Evolutionary conservation across 78 protist species (phyloP), one percentile per base, ranked within the genome.

Genomic region (Dictyostelium brefeldianum): DNA sequence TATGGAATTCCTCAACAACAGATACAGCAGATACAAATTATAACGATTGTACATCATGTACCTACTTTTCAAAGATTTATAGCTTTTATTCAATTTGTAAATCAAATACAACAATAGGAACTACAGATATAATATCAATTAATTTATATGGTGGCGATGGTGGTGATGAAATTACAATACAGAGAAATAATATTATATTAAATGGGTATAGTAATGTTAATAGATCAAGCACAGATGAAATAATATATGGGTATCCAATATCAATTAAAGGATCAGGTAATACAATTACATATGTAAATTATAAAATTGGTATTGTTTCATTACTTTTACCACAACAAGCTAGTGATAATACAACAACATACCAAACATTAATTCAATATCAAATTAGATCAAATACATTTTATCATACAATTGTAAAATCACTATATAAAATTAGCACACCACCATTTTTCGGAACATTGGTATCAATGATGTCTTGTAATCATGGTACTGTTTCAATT

Each of bases 1-100:
- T 67, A 67, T 67, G 75, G 75, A 67, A 67, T 67, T 67, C 75
- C 12, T 29, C 75, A 0, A 11, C 70, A 62, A 36, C 43, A 36
- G 1, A 36, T 36, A 2, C 43, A 36, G 43, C 1, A 36, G 43
- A 36, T 36, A 3, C 43, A 36, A 36, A 36, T 36, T 67, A 27
- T 65, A 29, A 0, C 0, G 27, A 65, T 65, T 65, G 73, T 12
- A 65, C 10, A 65, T 65, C 73, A 11, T 12, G 27, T 65, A 65
- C 22, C 3, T 65, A 65, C 27, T 65, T 65, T 65, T 27, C 73
- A 29, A 29, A 17, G 12, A 27, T 65, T 65, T 65, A 29, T 65
- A 22, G 14, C 0, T 65, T 65, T 65, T 65, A 65, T 65, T 65
- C 73, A 65, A 65, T 65, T 14, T 65, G 73, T 41, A 20, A 43